Conservation (phyloP, 2,329 filamentous ascomycete species). For the Pseudocercospora macadamiae region DNA sequence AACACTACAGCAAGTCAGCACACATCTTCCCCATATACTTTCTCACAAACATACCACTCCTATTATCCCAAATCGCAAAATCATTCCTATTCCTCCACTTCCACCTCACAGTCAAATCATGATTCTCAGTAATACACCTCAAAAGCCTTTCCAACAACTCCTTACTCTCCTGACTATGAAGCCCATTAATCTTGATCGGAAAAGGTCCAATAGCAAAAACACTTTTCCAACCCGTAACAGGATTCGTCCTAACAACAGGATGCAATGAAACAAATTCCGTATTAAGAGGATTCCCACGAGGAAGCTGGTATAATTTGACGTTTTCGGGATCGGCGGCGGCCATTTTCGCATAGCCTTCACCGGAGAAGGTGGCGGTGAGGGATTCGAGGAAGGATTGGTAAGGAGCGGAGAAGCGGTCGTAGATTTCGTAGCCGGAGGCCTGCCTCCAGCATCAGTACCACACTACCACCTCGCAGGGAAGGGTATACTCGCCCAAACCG, state of each 20-base stretch:
- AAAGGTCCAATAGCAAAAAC: slow-evolving; percentile 63
- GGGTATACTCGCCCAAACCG: slow-evolving; percentile 72
- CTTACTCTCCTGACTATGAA: slow-evolving; percentile 38
- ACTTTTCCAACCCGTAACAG: slow-evolving; percentile 65
- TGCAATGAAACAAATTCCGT: slow-evolving; percentile 36
- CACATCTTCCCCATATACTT: slow-evolving; percentile 43
- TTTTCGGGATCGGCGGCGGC: slow-evolving; percentile 21
- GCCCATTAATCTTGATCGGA: slow-evolving; percentile 57
- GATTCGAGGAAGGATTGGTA: slow-evolving; percentile 62
- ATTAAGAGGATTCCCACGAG: slow-evolving; percentile 30
- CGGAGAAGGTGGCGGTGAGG: slow-evolving; percentile 55
- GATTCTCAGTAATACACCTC: slow-evolving; percentile 49
- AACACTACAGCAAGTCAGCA: slow-evolving; percentile 69
- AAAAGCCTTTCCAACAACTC: slow-evolving; percentile 27
- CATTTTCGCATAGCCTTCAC: slow-evolving; percentile 19
- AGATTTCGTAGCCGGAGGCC: slow-evolving; percentile 62
- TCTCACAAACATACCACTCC: slow-evolving; percentile 39
- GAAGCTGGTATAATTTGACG: slow-evolving; percentile 21
- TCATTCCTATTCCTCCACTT: slow-evolving; percentile 54
- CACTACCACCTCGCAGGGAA: too few relatives aligned
- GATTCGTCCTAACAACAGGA: slow-evolving; percentile 61
- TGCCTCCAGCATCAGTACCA: too few relatives aligned
- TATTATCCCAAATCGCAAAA: slow-evolving; percentile 66
- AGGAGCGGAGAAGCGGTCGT: slow-evolving; percentile 62
- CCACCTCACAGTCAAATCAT: slow-evolving; percentile 55